These are phyloP conservation scores for Suillus clintonianus DNA, from an alignment of 768 basidiomycete species.

Conservation along the genomic window DNA sequence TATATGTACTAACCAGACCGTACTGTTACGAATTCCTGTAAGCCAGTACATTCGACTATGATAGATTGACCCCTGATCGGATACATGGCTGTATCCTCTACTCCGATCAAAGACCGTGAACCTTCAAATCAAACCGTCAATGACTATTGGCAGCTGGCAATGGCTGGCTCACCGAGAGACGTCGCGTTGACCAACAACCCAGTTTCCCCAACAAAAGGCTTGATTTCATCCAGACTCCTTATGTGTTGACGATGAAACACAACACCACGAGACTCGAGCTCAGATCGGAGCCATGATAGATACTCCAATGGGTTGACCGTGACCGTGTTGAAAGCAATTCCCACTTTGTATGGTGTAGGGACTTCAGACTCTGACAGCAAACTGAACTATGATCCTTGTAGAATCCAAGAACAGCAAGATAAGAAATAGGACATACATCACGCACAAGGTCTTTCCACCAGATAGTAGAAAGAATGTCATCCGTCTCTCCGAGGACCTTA, in stretches of 20 bases:
- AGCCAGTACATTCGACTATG: conserved; percentile 67
- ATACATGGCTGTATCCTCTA: conserved; percentile 75
- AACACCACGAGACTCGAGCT: conserved; percentile 42
- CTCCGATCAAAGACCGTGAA: conserved; percentile 73
- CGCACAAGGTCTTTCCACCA: conserved; percentile 45
- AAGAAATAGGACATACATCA: conserved; percentile 29
- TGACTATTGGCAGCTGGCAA: neutral
- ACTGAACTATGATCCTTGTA: conserved; percentile 18
- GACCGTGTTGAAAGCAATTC: conserved; percentile 47
- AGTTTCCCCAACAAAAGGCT: conserved; percentile 34
- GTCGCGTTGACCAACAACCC: conserved; percentile 57
- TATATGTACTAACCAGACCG: conserved; percentile 24
- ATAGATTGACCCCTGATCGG: conserved; percentile 88
- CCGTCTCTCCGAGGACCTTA: conserved; percentile 30
- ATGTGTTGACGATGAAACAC: conserved; percentile 44
- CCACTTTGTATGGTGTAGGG: conserved; percentile 35
- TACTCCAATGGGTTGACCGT: conserved; percentile 55
- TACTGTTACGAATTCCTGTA: conserved; percentile 39
- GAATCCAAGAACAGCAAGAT: neutral
- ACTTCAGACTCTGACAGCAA: conserved; percentile 36
- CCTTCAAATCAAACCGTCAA: conserved; percentile 36
- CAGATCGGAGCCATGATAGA: conserved; percentile 47
- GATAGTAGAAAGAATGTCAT: conserved; percentile 19
- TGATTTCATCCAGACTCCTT: conserved; percentile 47
- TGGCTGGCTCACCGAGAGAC: conserved; percentile 44